Conservation (phyloP, 306 rosid species). For the Quercus mongolica region DNA sequence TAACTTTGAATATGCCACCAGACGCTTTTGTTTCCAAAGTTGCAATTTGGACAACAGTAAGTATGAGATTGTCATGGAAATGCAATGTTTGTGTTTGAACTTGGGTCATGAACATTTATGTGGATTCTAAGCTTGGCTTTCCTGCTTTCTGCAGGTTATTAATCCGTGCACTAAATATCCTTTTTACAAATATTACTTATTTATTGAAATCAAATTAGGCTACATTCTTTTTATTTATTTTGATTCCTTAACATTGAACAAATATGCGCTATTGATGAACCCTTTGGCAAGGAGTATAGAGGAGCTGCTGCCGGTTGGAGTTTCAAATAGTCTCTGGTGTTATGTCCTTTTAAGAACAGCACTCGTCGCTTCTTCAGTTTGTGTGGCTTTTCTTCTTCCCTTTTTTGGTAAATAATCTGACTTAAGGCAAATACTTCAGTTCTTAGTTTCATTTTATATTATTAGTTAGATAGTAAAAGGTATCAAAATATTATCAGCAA, state of each 20-base stretch:
- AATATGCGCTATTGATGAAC: conserved; percentile 75
- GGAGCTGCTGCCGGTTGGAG: conserved; percentile 59
- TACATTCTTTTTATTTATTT: background rate
- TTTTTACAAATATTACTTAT: conserved; percentile 20
- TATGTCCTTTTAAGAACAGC: conserved; percentile 59
- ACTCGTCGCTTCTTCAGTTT: conserved; percentile 58
- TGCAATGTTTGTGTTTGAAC: background rate
- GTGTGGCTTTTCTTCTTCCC: conserved; percentile 72
- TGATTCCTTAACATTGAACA: conserved; percentile 53
- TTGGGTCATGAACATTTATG: background rate
- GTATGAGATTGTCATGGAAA: conserved; percentile 20
- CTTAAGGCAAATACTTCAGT: conserved; percentile 1
- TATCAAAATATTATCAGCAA: background rate
- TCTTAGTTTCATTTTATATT: background rate
- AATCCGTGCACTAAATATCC: conserved; percentile 87
- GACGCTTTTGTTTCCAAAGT: conserved; percentile 50
- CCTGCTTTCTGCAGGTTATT: conserved; percentile 52
- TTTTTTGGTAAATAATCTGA: conserved; percentile 59
- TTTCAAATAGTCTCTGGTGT: conserved; percentile 54
- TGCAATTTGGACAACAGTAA: conserved; percentile 75
- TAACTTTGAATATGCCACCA: conserved; percentile 68
- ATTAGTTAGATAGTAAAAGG: background rate
- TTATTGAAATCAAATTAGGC: conserved; percentile 2
- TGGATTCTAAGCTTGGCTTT: conserved; percentile 25
- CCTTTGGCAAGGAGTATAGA: conserved; percentile 78